Conservation (phyloP, 1,139 yeast genomes). For the Blastobotrys indianensis region DNA sequence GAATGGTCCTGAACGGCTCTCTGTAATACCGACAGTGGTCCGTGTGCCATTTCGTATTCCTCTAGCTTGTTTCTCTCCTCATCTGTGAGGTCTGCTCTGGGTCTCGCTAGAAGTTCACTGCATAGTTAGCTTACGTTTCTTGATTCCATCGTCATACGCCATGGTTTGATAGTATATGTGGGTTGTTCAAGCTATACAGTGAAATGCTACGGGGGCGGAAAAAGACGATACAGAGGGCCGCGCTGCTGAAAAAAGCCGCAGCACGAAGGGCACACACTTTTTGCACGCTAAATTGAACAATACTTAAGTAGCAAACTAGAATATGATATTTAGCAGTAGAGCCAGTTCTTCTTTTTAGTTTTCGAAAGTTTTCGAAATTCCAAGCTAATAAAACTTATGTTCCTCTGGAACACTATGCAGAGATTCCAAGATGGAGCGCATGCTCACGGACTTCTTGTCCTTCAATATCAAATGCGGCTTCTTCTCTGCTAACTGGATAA, state of each 20-base stretch:
- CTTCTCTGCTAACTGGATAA: constrained; percentile 62
- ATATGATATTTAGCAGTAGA: too few species aligned
- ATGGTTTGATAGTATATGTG: constrained; percentile 1
- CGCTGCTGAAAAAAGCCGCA: neutral
- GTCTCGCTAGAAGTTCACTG: constrained; percentile 26
- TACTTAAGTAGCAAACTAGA: too few species aligned
- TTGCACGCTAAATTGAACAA: too few species aligned
- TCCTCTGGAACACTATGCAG: too few species aligned
- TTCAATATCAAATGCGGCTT: constrained; percentile 66
- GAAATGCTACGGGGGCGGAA: too few species aligned
- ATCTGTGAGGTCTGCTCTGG: constrained; percentile 63
- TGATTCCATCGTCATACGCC: constrained; percentile 11
- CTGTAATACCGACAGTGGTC: constrained; percentile 84
- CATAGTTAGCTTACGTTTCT: constrained; percentile 4
- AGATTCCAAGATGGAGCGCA: too few species aligned
- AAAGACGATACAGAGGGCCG: too few species aligned
- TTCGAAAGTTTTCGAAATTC: too few species aligned
- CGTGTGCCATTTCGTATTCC: constrained; percentile 84
- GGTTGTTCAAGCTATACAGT: neutral
- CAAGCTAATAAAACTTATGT: too few species aligned
- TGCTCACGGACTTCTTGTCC: constrained; percentile 24
- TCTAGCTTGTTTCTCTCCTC: constrained; percentile 75
- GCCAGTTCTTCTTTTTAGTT: too few species aligned
- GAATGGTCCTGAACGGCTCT: constrained; percentile 69
- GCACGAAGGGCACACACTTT: neutral